Evolutionary conservation across 2,329 filamentous ascomycete genomes (phyloP).

Genomic region (Madurella fahalii): DNA sequence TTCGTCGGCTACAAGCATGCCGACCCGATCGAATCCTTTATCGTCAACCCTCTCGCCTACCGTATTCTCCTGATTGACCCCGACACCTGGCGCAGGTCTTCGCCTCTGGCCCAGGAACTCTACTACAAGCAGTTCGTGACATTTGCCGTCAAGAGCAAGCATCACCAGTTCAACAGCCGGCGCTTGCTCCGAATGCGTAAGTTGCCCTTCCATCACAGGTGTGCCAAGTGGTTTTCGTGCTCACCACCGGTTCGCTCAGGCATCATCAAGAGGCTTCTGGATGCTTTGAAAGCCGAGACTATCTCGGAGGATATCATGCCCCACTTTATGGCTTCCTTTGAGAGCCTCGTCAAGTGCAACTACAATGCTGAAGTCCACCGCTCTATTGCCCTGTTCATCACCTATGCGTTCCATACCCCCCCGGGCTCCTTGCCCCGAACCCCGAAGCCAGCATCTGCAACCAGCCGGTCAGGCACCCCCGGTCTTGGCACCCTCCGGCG

Average conservation of each 20-base stretch:
- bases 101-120: constrained; percentile 71
- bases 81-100: constrained; percentile 84
- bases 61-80: constrained; percentile 87
- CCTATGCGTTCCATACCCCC: constrained; percentile 74
- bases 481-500: constrained; percentile 35
- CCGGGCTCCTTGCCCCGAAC: constrained; percentile 47
- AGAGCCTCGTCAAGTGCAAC: constrained; percentile 72
- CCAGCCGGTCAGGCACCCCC: constrained; percentile 39
- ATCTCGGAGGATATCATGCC: constrained; percentile 68
- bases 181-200: constrained; percentile 85
- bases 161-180: constrained; percentile 87
- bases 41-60: constrained; percentile 93
- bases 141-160: constrained; percentile 85
- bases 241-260: constrained; percentile 45
- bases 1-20: constrained; percentile 86
- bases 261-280: constrained; percentile 83
- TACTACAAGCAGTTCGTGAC: constrained; percentile 91
- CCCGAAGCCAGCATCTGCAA: constrained; percentile 41
- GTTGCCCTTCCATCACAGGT: constrained; percentile 30
- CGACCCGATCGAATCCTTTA: constrained; percentile 81
- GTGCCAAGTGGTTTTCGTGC: background rate
- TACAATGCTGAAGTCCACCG: constrained; percentile 81
- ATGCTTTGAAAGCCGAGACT: constrained; percentile 82
- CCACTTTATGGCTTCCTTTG: constrained; percentile 74
- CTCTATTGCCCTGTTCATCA: constrained; percentile 85